phyloP scores from a whole-genome alignment of 257 asterid species.

The Sherardia arvensis region DNA sequence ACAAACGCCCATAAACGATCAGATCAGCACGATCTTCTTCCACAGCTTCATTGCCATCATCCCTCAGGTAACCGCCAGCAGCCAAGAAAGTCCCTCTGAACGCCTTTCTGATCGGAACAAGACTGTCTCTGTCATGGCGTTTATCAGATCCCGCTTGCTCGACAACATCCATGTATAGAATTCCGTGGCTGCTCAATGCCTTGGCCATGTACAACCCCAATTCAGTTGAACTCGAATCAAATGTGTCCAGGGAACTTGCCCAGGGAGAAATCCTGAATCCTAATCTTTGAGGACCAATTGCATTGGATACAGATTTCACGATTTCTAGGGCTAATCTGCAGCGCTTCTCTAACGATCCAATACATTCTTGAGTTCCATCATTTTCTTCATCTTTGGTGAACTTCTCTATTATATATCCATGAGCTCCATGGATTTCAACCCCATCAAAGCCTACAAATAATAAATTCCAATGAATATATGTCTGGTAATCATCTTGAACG shows the following conservation, averaged over 20 bases:
- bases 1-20: not conserved
- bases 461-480: not conserved
- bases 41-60: not conserved
- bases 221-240: not conserved
- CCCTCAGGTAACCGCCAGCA: not conserved
- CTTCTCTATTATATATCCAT: slow-evolving; percentile 63
- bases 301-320: not conserved
- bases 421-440: slow-evolving; percentile 72
- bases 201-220: not conserved
- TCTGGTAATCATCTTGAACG: too few relatives aligned
- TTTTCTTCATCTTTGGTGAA: slow-evolving; percentile 58
- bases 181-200: not conserved
- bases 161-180: not conserved
- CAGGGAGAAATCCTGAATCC: not conserved
- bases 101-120: not conserved
- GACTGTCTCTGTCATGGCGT: not conserved
- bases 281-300: not conserved
- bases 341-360: slow-evolving; percentile 58
- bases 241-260: not conserved
- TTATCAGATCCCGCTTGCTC: not conserved
- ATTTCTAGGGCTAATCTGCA: slow-evolving; percentile 39
- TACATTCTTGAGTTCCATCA: slow-evolving; percentile 56
- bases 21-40: not conserved
- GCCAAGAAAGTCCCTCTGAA: not conserved
- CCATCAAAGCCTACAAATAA: slow-evolving; percentile 55